Evolutionary conservation across 2,329 filamentous ascomycete species (phyloP), one percentile per base, ranked within the genome.

Genomic region (Cladobotryum protrusum): DNA sequence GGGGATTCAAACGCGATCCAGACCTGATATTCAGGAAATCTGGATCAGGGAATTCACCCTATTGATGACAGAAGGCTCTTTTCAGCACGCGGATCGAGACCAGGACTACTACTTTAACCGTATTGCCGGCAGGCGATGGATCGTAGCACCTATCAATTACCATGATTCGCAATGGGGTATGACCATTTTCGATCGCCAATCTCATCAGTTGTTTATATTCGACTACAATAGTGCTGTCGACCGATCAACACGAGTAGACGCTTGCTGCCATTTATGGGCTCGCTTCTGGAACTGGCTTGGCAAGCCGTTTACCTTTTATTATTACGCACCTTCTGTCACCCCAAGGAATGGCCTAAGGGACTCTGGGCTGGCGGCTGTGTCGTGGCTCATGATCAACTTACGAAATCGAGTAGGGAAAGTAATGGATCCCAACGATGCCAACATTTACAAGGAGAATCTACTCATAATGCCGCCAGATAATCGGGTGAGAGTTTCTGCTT

Each of bases 131-230:
- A 46, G 37, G 15, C 50, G 54, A 4, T 59, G 49, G 39, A 41
- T 58, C 11, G 51, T 58, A 3, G 54, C 50, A n/a, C 56, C 57
- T 15, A 36, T 59, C 29, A 32, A 43, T 37, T 50, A 52, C 24
- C 11, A 29, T 17, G 15, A 35, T 6, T n/a, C 15, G 29, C 50
- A 56, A 32, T 59, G 57, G 58, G 49, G 44, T 46, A 58, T 60
- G 54, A 56, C 54, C 46, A 48, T 60, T 33, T 60, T 59, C 34
- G 58, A 60, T 46, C 56, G 58, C 11, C 5, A 40, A 9, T 19
- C 20, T 5, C 48, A 53, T 5, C 47, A 58, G 11, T 32, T 60
- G 33, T 59, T 53, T 50, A 54, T 60, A 7, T 55, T 59, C 35
- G 57, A 60, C 45, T 53, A 52, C 43, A 40, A 43, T n/a, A 39